Conservation (phyloP, 352 stramenopile genomes). For the Phytophthora tentaculata region DNA sequence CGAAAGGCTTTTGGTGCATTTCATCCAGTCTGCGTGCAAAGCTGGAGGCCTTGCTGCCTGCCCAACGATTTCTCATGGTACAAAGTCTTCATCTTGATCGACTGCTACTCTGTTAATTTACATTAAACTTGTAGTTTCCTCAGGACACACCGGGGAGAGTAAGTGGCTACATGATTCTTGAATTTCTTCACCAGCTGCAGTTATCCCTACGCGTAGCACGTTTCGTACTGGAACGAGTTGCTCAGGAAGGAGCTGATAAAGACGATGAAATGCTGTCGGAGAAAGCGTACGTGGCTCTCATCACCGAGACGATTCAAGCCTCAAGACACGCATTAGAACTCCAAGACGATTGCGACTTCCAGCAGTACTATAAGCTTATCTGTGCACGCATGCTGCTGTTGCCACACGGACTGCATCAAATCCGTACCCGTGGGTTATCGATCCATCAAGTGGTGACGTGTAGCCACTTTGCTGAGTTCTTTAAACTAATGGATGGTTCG, state of each 20-base stretch:
- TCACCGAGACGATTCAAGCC: slow-evolving; percentile 34
- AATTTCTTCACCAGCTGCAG: slow-evolving; percentile 57
- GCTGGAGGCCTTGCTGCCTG: slow-evolving; percentile 38
- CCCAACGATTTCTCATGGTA: slow-evolving; percentile 57
- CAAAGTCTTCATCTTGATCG: background rate
- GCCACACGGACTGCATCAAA: slow-evolving; percentile 46
- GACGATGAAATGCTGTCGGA: slow-evolving; percentile 41
- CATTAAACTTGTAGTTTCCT: slow-evolving; percentile 39
- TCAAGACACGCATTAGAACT: slow-evolving; percentile 27
- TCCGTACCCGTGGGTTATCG: slow-evolving; percentile 26
- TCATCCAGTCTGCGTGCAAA: slow-evolving; percentile 15
- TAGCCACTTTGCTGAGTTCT: slow-evolving; percentile 50
- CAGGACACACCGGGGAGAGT: slow-evolving; percentile 40
- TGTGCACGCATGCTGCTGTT: slow-evolving; percentile 59
- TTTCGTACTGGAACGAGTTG: slow-evolving; percentile 22
- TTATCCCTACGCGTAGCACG: slow-evolving; percentile 36
- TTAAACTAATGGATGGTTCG: slow-evolving; percentile 43
- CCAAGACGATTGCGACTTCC: slow-evolving; percentile 49
- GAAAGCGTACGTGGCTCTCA: slow-evolving; percentile 33
- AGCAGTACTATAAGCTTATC: slow-evolving; percentile 68
- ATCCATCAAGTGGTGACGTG: slow-evolving; percentile 39
- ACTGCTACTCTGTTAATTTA: background rate
- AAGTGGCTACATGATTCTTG: slow-evolving; percentile 51
- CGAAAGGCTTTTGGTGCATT: slow-evolving; percentile 19
- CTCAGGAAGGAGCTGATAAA: slow-evolving; percentile 7